Evolutionary conservation across 768 basidiomycete genomes (phyloP).

Genomic region (Boletus rufocinnamomeus): DNA sequence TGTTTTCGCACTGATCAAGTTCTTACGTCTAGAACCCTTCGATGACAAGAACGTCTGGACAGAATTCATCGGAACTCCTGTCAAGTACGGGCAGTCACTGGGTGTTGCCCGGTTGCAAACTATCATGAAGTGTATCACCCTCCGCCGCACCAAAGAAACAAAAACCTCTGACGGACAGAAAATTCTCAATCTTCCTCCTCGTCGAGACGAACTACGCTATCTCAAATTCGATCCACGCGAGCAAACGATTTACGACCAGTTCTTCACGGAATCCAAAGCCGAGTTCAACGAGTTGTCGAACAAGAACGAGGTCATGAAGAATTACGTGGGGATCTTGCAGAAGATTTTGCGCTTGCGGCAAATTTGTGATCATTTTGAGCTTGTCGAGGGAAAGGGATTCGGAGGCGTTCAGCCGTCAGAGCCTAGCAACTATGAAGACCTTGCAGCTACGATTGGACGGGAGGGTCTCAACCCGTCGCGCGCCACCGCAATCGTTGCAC

Average conservation of each 20-base stretch:
- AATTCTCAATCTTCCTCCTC: slow-evolving; percentile 86
- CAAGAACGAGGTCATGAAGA: slow-evolving; percentile 96
- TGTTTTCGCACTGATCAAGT: slow-evolving; percentile 95
- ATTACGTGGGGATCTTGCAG: slow-evolving; percentile 96
- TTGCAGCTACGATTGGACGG: slow-evolving; percentile 68
- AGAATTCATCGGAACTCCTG: slow-evolving; percentile 88
- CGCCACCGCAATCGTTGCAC: slow-evolving; percentile 81
- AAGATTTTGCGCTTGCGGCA: slow-evolving; percentile 95
- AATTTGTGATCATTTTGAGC: slow-evolving; percentile 95
- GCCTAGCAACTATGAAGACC: slow-evolving; percentile 67
- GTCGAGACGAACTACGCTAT: slow-evolving; percentile 84
- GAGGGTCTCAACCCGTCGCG: slow-evolving; percentile 78
- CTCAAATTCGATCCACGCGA: slow-evolving; percentile 85
- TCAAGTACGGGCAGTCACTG: slow-evolving; percentile 87
- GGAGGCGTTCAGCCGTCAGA: slow-evolving; percentile 51
- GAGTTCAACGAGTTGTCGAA: slow-evolving; percentile 86
- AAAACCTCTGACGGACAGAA: slow-evolving; percentile 76
- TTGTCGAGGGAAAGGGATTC: slow-evolving; percentile 72
- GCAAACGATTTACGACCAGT: slow-evolving; percentile 81
- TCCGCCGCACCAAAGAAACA: slow-evolving; percentile 94
- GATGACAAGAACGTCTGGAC: slow-evolving; percentile 94
- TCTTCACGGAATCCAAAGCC: slow-evolving; percentile 87
- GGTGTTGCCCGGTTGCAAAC: slow-evolving; percentile 93
- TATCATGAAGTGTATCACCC: slow-evolving; percentile 95
- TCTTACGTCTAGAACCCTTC: slow-evolving; percentile 87